Evolutionary conservation across 176 grass and related monocot species (phyloP), one percentile per base, ranked within the genome.

Genomic region (Carex myosuroides): DNA sequence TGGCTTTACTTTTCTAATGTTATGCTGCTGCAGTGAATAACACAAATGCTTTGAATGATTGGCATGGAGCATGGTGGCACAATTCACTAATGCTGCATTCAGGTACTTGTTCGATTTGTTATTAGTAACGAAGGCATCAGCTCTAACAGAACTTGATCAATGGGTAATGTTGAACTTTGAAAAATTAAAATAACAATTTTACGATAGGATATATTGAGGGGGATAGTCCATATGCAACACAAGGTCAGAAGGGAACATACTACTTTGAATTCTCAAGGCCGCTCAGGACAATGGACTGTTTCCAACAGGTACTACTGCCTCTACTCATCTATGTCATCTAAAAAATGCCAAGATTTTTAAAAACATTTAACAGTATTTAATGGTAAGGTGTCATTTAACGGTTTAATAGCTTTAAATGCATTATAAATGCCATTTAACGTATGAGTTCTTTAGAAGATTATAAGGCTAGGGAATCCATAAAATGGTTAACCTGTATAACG

Each of bases 21-120:
- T 16, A 73, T 84, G 10, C 21, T 60, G 22, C 55, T 90, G 39
- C 79, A 99, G 93, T 85, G 67, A 99, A 99, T 80, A 86, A 79
- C 89, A 90, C 93, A 78, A 94, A 99, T 89, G 93, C 90, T 82
- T 90, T 92, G 85, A 99, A 99, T 79, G 96, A 99, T 89, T 99
- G 96, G 96, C 93, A 89, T 33, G 93, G 96, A 52, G 88, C 89
- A 26, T 99, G 96, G 93, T 95, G 96, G 93, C 96, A 99, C 71
- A 94, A 85, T 90, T 90, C 91, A 33, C 84, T 99, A 24, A 85
- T 84, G 9, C 61, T 88, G 30, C 91, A 90, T 92, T 95, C 96
- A 74, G 96, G 96, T 92, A 88, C 53, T 63, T 53, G 42, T 21
- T 6, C 80, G 22, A 65, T 21, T 35, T 82, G 37, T 16, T 56